Percentiles rank a stretch among this genome's conserved stretches.
Conservation (phyloP, 2,329 filamentous ascomycete species). For the Colletotrichum gloeosporioides region DNA sequence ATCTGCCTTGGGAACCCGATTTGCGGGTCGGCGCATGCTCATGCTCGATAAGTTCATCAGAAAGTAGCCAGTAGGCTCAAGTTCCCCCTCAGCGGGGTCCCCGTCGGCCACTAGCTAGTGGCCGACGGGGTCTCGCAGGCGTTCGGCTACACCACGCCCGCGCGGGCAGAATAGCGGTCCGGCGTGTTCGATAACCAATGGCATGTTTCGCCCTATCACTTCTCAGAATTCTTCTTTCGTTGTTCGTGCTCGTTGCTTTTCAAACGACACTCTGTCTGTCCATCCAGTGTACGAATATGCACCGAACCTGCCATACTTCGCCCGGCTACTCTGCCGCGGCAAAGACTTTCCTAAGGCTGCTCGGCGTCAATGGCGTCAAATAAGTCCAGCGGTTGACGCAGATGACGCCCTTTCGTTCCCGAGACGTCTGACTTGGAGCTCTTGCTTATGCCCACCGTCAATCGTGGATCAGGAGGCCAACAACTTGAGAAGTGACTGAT, state of each 20-base stretch:
- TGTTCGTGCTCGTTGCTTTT: slow-evolving; percentile 17
- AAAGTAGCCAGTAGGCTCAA: neutral
- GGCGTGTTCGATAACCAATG: slow-evolving; percentile 15
- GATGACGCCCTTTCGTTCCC: slow-evolving; percentile 11
- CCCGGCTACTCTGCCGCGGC: neutral
- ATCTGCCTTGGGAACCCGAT: neutral
- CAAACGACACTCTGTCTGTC: neutral
- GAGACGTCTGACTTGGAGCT: slow-evolving; percentile 15
- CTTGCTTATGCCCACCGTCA: slow-evolving; percentile 13
- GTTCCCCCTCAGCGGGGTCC: slow-evolving; percentile 7
- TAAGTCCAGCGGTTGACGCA: slow-evolving; percentile 10
- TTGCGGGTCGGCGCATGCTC: neutral
- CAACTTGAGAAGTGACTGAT: neutral
- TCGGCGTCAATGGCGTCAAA: slow-evolving; percentile 19
- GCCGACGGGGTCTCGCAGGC: slow-evolving; percentile 6
- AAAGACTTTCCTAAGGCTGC: neutral
- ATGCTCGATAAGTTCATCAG: slow-evolving; percentile 12
- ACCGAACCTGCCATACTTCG: neutral
- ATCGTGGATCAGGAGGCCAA: slow-evolving; percentile 7
- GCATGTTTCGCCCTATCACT: slow-evolving; percentile 20
- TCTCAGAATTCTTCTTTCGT: slow-evolving; percentile 14
- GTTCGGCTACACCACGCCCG: slow-evolving; percentile 11
- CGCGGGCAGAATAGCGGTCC: slow-evolving; percentile 4
- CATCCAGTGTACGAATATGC: neutral
- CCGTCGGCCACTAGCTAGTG: slow-evolving; percentile 7